These are phyloP conservation scores for Ramaria rubella DNA, from an alignment of 768 basidiomycete genomes.

Conservation along the genomic window DNA sequence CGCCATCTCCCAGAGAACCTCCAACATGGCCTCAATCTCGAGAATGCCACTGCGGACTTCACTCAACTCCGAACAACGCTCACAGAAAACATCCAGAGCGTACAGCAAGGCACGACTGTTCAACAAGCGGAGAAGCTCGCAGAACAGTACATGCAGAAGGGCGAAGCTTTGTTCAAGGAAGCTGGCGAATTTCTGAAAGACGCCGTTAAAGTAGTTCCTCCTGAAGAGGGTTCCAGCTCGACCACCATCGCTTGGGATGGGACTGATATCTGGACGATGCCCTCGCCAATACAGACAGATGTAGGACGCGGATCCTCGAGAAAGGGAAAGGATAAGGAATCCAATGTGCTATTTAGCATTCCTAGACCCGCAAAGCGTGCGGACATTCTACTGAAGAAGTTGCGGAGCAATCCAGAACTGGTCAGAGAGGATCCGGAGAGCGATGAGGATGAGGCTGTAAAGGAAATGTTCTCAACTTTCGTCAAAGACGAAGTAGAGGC, in stretches of 20 bases:
- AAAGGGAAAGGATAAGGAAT: constrained; percentile 35
- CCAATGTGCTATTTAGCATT: constrained; percentile 27
- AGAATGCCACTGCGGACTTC: constrained; percentile 48
- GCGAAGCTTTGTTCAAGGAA: constrained; percentile 55
- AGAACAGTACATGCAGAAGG: constrained; percentile 78
- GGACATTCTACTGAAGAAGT: constrained; percentile 64
- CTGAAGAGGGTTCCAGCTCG: constrained; percentile 42
- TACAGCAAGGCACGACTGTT: constrained; percentile 66
- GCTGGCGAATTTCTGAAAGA: constrained; percentile 65
- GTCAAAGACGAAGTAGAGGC: constrained; percentile 42
- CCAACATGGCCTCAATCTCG: constrained; percentile 45
- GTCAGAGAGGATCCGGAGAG: constrained; percentile 68
- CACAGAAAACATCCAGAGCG: constrained; percentile 58
- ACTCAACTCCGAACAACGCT: constrained; percentile 59
- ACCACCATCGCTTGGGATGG: constrained; percentile 69
- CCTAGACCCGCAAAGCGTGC: constrained; percentile 63
- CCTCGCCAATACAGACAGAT: constrained; percentile 31
- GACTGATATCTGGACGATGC: constrained; percentile 79
- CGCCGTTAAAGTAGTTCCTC: constrained; percentile 89
- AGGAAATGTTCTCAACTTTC: constrained; percentile 55
- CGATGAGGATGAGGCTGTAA: constrained; percentile 41
- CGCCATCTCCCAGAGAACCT: constrained; percentile 61
- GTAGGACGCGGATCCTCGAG: constrained; percentile 18
- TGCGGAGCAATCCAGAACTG: constrained; percentile 70
- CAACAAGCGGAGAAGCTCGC: constrained; percentile 49